Percentiles rank a stretch among this genome's conserved stretches.
Conservation (phyloP, 2,329 filamentous ascomycete genomes). For the Cladosporium sp. region DNA sequence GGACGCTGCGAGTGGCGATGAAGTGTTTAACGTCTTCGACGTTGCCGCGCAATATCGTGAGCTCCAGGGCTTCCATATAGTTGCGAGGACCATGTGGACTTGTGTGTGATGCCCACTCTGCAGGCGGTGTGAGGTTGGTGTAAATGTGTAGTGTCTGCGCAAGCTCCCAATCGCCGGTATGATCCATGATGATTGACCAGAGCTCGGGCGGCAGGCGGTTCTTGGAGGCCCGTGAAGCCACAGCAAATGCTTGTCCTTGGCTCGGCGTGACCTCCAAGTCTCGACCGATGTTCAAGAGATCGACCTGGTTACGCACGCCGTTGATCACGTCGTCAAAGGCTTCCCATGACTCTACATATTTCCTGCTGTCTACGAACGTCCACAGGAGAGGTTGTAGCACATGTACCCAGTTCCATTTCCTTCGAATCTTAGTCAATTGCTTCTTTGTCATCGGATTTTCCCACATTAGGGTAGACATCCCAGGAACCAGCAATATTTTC, state of each 20-base stretch:
- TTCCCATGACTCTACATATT: conserved; percentile 50
- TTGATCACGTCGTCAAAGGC: conserved; percentile 67
- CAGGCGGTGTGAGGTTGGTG: conserved; percentile 68
- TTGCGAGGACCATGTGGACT: conserved; percentile 63
- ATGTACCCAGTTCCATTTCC: conserved; percentile 83
- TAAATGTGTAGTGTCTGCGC: conserved; percentile 76
- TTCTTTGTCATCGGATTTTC: conserved; percentile 84
- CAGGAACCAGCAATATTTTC: conserved; percentile 77
- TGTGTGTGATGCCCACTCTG: conserved; percentile 65
- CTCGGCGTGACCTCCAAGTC: conserved; percentile 54
- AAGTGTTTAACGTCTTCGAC: conserved; percentile 69
- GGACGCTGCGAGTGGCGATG: conserved; percentile 62
- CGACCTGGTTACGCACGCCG: conserved; percentile 72
- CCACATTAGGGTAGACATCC: conserved; percentile 88
- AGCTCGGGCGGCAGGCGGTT: conserved; percentile 71
- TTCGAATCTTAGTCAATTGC: conserved; percentile 75
- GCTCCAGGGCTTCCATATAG: conserved; percentile 76
- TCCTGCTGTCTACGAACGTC: conserved; percentile 62
- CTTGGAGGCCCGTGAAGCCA: conserved; percentile 34
- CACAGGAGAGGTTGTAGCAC: conserved; percentile 78
- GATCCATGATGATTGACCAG: conserved; percentile 83
- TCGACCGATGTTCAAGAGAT: conserved; percentile 68
- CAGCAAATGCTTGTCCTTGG: conserved; percentile 33
- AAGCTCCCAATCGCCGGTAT: conserved; percentile 85
- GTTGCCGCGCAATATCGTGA: conserved; percentile 72